Evolutionary conservation across 2,329 filamentous ascomycete genomes (phyloP).

Genomic region (Verticillium alfalfae): DNA sequence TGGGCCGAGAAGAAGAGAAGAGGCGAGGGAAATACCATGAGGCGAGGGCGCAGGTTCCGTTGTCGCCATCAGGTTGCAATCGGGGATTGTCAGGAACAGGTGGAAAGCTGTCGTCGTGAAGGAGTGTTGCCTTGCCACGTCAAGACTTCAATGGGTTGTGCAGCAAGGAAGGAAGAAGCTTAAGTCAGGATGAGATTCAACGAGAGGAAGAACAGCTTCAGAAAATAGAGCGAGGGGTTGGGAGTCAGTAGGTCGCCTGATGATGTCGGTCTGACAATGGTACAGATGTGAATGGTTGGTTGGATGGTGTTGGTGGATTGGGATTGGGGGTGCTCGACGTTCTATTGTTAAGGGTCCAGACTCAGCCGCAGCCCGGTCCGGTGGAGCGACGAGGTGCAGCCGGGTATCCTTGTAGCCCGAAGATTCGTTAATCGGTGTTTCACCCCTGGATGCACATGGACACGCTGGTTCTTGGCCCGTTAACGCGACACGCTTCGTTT

Average conservation of each 20-base stretch:
- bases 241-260: background rate
- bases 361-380: background rate
- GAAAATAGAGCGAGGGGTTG: background rate
- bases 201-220: background rate
- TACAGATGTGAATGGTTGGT: background rate
- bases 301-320: background rate
- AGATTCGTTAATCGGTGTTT: background rate
- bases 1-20: background rate
- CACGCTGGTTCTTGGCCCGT: too few species aligned
- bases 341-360: background rate
- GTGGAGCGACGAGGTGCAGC: background rate
- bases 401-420: background rate
- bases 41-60: conserved; percentile 12
- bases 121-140: background rate
- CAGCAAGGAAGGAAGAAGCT: background rate
- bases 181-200: background rate
- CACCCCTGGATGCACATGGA: too few species aligned
- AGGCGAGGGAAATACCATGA: conserved; percentile 11
- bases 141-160: background rate
- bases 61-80: conserved; percentile 12
- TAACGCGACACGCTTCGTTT: background rate
- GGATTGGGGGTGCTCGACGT: background rate
- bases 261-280: background rate
- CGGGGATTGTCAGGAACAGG: background rate
- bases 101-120: background rate